Evolutionary conservation across 2,329 filamentous ascomycete genomes (phyloP), one percentile per base, ranked within the genome.

Genomic region (Fusarium luffae): DNA sequence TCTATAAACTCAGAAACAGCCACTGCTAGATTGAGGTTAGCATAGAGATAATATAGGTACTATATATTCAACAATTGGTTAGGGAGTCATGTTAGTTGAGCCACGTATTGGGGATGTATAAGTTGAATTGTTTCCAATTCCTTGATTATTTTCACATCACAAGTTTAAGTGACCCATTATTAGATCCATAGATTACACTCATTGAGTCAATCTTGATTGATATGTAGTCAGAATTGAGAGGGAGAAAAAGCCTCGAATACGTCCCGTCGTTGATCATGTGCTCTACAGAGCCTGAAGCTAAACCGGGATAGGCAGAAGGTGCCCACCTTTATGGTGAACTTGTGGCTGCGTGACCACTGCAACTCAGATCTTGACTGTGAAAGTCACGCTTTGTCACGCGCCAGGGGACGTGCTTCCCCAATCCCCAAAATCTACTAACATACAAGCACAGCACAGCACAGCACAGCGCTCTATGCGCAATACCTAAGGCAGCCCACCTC

Each of bases 381-480:
- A 72, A 72, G 70, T 72, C 70, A 73, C 67, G 70, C 68, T 61
- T 68, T 68, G 59, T 71, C 69, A 71, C 69, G 69, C 69, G 70
- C 68, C 64, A 51, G 55, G 54, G 70, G 69, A 70, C 69, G 58
- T 72, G 69, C 63, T 62, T 58, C 44, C 56, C 62, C 59, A 62
- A 59, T 60, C 54, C 54, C 55, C 56, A 62, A 59, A 59, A 67
- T 69, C 68, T 66, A 57, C 27, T 14, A 32, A 42, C 41, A 47
- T 55, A 19, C 28, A 47, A 54, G 41, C 32, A 48, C 23, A 46
- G 23, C 25, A 30, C 23, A 46, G 23, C 25, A 30, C 30, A 48
- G 16, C 19, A 16, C 32, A 57, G 34, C 40, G 34, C 34, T 37
- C 18, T 7, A 37, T 28, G 44, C 18, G 13, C 19, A 50, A 50